These are phyloP conservation scores for Dendrothele bispora DNA, from an alignment of 768 basidiomycete species.

Conservation along the genomic window DNA sequence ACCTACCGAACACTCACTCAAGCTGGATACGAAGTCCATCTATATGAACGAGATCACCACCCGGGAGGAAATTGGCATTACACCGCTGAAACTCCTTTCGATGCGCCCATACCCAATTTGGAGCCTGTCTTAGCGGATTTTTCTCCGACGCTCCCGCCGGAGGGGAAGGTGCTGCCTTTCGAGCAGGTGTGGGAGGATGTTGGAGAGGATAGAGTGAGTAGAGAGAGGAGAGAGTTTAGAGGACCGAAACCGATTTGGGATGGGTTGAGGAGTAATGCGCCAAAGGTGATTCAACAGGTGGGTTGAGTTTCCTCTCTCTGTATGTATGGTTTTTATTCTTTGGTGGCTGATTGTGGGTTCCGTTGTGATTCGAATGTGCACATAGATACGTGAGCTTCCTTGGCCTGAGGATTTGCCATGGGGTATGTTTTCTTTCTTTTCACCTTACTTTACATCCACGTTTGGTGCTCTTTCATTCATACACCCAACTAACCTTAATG, in stretches of 20 bases:
- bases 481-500: background rate
- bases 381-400: slow-evolving; percentile 31
- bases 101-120: slow-evolving; percentile 35
- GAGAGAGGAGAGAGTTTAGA: slow-evolving; percentile 27
- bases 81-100: slow-evolving; percentile 33
- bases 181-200: slow-evolving; percentile 23
- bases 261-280: slow-evolving; percentile 31
- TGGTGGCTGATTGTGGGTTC: slow-evolving; percentile 5
- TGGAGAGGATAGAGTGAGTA: slow-evolving; percentile 14
- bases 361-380: background rate
- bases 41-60: slow-evolving; percentile 36
- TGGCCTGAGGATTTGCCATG: slow-evolving; percentile 33
- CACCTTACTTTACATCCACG: too few species aligned
- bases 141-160: slow-evolving; percentile 34
- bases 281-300: too few species aligned
- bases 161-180: slow-evolving; percentile 26
- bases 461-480: too few species aligned
- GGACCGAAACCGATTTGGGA: slow-evolving; percentile 39
- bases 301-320: too few species aligned
- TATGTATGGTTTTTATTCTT: background rate
- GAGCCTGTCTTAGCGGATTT: slow-evolving; percentile 33
- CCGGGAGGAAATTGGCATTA: slow-evolving; percentile 47
- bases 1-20: slow-evolving; percentile 33
- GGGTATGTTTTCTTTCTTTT: too few species aligned
- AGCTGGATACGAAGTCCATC: slow-evolving; percentile 28